These are phyloP conservation scores for Raffaelea ambrosiae DNA, from an alignment of 2,329 filamentous ascomycete genomes.

Conservation along the genomic window DNA sequence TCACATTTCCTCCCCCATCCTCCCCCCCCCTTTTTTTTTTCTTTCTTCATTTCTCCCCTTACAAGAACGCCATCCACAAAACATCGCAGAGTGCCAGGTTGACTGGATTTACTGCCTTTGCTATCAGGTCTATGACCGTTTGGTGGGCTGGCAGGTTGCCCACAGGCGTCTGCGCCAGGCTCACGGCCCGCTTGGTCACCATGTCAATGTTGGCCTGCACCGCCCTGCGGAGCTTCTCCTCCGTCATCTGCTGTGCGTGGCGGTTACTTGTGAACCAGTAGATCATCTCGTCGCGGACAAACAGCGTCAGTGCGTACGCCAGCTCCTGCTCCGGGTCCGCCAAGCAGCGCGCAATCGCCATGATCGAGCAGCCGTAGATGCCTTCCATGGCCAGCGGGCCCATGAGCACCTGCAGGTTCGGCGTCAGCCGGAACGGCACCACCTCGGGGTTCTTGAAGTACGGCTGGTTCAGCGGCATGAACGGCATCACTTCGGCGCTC, in stretches of 20 bases:
- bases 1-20: neutral
- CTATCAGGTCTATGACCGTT: slow-evolving; percentile 89
- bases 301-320: slow-evolving; percentile 89
- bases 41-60: no score
- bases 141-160: slow-evolving; percentile 90
- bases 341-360: slow-evolving; percentile 91
- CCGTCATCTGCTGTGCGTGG: slow-evolving; percentile 48
- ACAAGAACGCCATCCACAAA: slow-evolving; percentile 96
- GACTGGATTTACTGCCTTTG: slow-evolving; percentile 86
- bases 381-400: slow-evolving; percentile 92
- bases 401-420: slow-evolving; percentile 93
- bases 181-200: slow-evolving; percentile 84
- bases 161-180: slow-evolving; percentile 67
- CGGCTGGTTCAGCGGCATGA: slow-evolving; percentile 74
- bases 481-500: slow-evolving; percentile 89
- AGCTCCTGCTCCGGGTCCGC: slow-evolving; percentile 84
- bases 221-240: slow-evolving; percentile 59
- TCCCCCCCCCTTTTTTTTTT: neutral
- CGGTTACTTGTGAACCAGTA: slow-evolving; percentile 87
- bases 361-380: slow-evolving; percentile 88
- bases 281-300: slow-evolving; percentile 95
- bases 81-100: slow-evolving; percentile 83
- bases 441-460: slow-evolving; percentile 93
- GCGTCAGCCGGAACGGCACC: slow-evolving; percentile 93
- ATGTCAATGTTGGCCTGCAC: slow-evolving; percentile 68